Conservation (phyloP, 2,329 filamentous ascomycete genomes). For the Furcasterigmium furcatum region DNA sequence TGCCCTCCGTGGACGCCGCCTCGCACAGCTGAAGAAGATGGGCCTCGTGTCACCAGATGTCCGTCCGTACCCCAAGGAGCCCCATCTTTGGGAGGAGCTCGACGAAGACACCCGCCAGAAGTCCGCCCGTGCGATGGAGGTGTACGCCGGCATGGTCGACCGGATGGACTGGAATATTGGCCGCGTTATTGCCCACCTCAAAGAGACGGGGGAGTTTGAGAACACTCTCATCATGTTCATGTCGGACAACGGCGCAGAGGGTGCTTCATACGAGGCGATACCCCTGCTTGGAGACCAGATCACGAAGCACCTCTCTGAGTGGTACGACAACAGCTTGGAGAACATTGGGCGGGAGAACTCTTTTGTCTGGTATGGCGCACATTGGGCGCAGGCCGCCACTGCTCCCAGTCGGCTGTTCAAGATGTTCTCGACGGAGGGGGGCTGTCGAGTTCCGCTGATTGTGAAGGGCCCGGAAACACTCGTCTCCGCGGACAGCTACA, state of each 20-base stretch:
- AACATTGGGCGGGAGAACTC: constrained; percentile 54
- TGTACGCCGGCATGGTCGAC: too few relatives aligned
- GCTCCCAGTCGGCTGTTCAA: constrained; percentile 31
- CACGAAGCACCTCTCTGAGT: too few relatives aligned
- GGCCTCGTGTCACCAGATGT: constrained; percentile 51
- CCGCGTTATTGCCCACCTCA: too few relatives aligned
- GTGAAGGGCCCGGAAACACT: too few relatives aligned
- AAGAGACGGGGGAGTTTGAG: too few relatives aligned
- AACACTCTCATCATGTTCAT: too few relatives aligned
- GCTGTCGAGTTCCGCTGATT: constrained; percentile 48
- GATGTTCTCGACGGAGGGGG: constrained; percentile 41
- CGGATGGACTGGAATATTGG: too few relatives aligned
- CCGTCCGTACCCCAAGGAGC: constrained; percentile 44
- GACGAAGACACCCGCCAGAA: constrained; percentile 40
- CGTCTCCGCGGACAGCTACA: not conserved
- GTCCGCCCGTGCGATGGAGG: too few relatives aligned
- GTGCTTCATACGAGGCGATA: constrained; percentile 57
- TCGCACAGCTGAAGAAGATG: constrained; percentile 52
- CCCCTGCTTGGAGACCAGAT: constrained; percentile 53
- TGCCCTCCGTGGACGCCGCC: constrained; percentile 46
- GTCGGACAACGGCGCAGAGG: too few relatives aligned
- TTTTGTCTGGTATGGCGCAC: constrained; percentile 59
- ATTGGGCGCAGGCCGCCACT: constrained; percentile 43
- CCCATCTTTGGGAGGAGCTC: too few relatives aligned
- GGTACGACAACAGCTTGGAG: constrained; percentile 46